Percentiles rank a stretch among this genome's conserved stretches.
phyloP scores from a whole-genome alignment of 495 filamentous ascomycete genomes.

The Daldinia grandis region DNA sequence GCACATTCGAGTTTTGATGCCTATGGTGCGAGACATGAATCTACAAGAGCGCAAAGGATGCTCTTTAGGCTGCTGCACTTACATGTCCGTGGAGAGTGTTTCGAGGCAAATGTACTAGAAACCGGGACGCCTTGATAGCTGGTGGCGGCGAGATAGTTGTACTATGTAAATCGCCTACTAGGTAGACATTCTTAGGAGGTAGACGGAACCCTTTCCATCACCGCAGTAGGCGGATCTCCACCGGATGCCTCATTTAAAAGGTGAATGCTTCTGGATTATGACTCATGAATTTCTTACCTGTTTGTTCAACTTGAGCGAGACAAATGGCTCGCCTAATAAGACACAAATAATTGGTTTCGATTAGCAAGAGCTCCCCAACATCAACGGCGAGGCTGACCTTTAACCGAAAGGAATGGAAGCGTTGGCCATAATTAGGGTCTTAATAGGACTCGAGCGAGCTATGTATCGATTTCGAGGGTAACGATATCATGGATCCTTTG shows the following conservation, averaged over 20 bases:
- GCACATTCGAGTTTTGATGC: neutral
- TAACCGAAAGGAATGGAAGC: neutral
- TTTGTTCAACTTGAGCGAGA: neutral
- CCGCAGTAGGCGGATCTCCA: neutral
- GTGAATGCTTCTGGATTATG: neutral
- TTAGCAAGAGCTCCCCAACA: neutral
- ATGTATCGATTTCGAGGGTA: neutral
- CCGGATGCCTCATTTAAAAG: neutral
- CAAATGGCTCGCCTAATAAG: neutral
- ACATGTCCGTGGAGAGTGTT: neutral
- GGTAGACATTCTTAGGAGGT: neutral
- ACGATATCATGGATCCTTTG: neutral
- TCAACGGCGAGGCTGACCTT: neutral
- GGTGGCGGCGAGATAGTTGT: neutral
- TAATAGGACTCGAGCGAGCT: neutral
- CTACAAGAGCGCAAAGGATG: neutral
- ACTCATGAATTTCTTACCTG: neutral
- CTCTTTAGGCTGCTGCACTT: neutral
- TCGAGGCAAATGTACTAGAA: neutral
- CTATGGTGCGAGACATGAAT: neutral
- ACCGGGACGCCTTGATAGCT: neutral
- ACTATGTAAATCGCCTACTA: neutral
- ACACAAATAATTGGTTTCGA: neutral
- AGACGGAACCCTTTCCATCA: neutral
- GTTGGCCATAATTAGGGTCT: neutral